Evolutionary conservation across 2,329 filamentous ascomycete species (phyloP).

Genomic region (Curvularia spicifera): DNA sequence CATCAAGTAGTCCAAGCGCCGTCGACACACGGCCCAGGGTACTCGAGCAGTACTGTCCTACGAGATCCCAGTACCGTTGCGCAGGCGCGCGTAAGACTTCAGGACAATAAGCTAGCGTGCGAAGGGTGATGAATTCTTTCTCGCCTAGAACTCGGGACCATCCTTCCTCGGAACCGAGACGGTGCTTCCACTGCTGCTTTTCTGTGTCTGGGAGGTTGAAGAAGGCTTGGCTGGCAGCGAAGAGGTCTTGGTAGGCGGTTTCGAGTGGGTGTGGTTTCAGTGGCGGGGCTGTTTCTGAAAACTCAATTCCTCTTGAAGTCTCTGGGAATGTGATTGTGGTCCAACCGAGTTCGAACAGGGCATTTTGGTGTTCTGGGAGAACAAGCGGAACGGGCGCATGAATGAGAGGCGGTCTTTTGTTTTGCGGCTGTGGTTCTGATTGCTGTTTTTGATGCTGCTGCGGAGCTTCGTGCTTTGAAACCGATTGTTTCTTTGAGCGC

Average conservation of each 20-base stretch:
- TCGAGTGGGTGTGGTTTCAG: conserved; percentile 39
- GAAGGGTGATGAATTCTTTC: conserved; percentile 50
- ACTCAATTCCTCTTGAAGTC: conserved; percentile 3
- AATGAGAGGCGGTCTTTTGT: conserved; percentile 32
- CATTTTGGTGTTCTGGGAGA: conserved; percentile 40
- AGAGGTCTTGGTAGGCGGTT: conserved; percentile 38
- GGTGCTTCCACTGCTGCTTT: conserved; percentile 42
- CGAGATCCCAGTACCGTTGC: conserved; percentile 43
- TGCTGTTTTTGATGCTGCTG: not conserved
- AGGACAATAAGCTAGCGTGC: conserved; percentile 42
- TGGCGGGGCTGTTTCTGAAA: not conserved
- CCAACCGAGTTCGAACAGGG: conserved; percentile 44
- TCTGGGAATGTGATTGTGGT: conserved; percentile 45
- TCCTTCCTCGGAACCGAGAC: conserved; percentile 47
- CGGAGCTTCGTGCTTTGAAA: not conserved
- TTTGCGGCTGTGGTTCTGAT: conserved; percentile 2
- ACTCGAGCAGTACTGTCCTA: conserved; percentile 35
- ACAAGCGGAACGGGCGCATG: conserved; percentile 40
- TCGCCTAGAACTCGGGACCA: conserved; percentile 46
- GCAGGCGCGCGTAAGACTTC: conserved; percentile 40
- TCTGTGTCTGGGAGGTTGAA: conserved; percentile 35
- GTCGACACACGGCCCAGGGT: conserved; percentile 35
- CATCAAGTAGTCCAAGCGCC: conserved; percentile 27
- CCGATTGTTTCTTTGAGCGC: conserved; percentile 25
- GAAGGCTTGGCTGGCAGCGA: conserved; percentile 41